Percentiles rank a stretch among this genome's conserved stretches.
Evolutionary conservation across 2,329 filamentous ascomycete genomes (phyloP).

Genomic region (Xylaria hypoxylon): DNA sequence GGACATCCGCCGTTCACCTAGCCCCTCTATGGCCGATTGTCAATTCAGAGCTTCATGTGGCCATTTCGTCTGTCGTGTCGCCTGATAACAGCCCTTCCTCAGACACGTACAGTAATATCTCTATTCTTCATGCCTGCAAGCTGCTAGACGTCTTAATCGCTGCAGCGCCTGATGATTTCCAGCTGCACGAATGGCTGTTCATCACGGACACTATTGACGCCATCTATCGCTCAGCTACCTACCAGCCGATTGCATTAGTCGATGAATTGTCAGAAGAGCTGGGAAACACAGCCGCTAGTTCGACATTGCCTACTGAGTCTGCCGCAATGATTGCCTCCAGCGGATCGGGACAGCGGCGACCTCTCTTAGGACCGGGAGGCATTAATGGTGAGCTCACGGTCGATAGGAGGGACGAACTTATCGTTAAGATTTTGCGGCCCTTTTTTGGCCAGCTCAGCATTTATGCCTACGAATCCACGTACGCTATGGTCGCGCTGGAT

Average conservation of each 20-base stretch:
- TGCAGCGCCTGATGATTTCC: slow-evolving; percentile 92
- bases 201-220: slow-evolving; percentile 97
- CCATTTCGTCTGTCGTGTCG: slow-evolving; percentile 78
- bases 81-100: slow-evolving; percentile 71
- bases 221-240: slow-evolving; percentile 80
- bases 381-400: slow-evolving; percentile 67
- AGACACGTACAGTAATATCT: slow-evolving; percentile 80
- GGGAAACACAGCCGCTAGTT: slow-evolving; percentile 57
- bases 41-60: slow-evolving; percentile 84
- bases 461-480: slow-evolving; percentile 91
- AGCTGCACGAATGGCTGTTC: slow-evolving; percentile 98
- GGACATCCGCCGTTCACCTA: slow-evolving; percentile 81
- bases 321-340: slow-evolving; percentile 42
- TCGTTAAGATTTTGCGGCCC: slow-evolving; percentile 82
- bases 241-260: slow-evolving; percentile 79
- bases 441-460: slow-evolving; percentile 95
- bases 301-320: slow-evolving; percentile 53
- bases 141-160: slow-evolving; percentile 89
- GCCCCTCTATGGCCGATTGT: slow-evolving; percentile 90
- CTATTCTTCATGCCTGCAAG: slow-evolving; percentile 91
- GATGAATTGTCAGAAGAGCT: slow-evolving; percentile 87
- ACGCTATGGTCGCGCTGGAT: slow-evolving; percentile 81
- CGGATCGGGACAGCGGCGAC: slow-evolving; percentile 55
- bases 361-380: slow-evolving; percentile 64
- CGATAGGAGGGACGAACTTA: slow-evolving; percentile 74